These are phyloP conservation scores for Saprolegnia diclina DNA, from an alignment of 352 stramenopile species.

Conservation along the genomic window DNA sequence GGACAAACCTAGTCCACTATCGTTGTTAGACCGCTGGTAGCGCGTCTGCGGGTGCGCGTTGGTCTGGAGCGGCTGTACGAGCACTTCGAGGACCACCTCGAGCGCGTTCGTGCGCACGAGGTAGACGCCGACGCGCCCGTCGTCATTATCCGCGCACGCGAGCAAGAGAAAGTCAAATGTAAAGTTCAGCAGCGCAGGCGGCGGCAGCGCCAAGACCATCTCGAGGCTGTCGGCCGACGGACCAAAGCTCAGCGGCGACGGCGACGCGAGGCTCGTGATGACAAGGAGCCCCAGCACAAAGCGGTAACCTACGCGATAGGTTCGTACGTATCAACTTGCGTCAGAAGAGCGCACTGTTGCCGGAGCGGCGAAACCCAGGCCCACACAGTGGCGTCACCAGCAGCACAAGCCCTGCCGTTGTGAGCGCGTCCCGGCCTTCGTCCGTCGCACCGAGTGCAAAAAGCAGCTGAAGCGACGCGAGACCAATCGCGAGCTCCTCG, in stretches of 20 bases:
- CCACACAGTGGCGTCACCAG: slow-evolving; percentile 31
- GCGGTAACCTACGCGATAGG: slow-evolving; percentile 15
- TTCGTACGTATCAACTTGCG: not conserved
- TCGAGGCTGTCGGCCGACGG: not conserved
- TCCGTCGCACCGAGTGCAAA: slow-evolving; percentile 47
- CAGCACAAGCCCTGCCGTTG: slow-evolving; percentile 48
- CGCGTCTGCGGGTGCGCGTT: slow-evolving; percentile 29
- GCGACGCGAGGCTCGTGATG: slow-evolving; percentile 39
- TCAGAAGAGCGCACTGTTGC: slow-evolving; percentile 19
- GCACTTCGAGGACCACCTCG: slow-evolving; percentile 41
- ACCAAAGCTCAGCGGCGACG: not conserved
- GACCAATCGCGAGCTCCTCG: slow-evolving; percentile 31
- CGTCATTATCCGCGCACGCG: not conserved
- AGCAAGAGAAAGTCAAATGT: slow-evolving; percentile 9
- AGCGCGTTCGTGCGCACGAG: slow-evolving; percentile 42
- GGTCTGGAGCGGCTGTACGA: slow-evolving; percentile 32
- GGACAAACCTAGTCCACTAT: slow-evolving; percentile 28
- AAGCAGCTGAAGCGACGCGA: slow-evolving; percentile 46
- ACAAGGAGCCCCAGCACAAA: slow-evolving; percentile 51
- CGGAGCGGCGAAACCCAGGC: slow-evolving; percentile 6
- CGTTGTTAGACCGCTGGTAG: slow-evolving; percentile 44
- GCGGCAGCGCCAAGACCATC: slow-evolving; percentile 5
- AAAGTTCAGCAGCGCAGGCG: not conserved
- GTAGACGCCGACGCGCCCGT: slow-evolving; percentile 31
- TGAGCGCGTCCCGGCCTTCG: slow-evolving; percentile 55